Percentiles rank a stretch among this genome's conserved stretches.
These are phyloP conservation scores for Penicillium glabrum DNA, from an alignment of 2,329 filamentous ascomycete species.

Conservation along the genomic window DNA sequence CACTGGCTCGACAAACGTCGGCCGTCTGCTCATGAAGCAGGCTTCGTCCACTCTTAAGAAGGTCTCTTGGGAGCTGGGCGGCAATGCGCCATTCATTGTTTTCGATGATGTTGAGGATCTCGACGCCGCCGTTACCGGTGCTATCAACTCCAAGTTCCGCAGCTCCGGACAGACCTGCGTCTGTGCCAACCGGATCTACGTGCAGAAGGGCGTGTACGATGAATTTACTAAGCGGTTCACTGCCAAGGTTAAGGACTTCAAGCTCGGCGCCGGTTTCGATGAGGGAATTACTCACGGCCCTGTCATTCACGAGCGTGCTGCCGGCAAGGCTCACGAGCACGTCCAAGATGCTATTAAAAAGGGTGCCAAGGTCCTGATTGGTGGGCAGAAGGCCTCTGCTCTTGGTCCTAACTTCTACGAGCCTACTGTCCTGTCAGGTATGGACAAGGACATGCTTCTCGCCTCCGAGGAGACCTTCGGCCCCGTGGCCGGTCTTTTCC, in stretches of 20 bases:
- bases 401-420: constrained; percentile 85
- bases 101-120: constrained; percentile 88
- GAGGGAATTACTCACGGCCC: constrained; percentile 50
- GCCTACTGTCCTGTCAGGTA: constrained; percentile 83
- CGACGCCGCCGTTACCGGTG: constrained; percentile 78
- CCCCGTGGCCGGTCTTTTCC: constrained; percentile 85
- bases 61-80: constrained; percentile 85
- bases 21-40: constrained; percentile 85
- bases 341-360: constrained; percentile 76
- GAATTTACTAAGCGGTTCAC: constrained; percentile 57
- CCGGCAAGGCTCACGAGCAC: constrained; percentile 76
- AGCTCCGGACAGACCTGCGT: constrained; percentile 96
- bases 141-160: constrained; percentile 86
- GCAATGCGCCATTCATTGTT: constrained; percentile 94
- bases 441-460: constrained; percentile 82
- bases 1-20: constrained; percentile 71
- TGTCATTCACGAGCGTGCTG: constrained; percentile 74
- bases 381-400: constrained; percentile 71
- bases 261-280: constrained; percentile 48
- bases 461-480: constrained; percentile 92
- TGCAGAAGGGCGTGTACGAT: constrained; percentile 54
- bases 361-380: constrained; percentile 72
- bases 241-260: constrained; percentile 51
- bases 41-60: constrained; percentile 81
- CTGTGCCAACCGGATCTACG: constrained; percentile 63